A percentile compares a stretch with the other conserved stretches of the same genome.
Evolutionary conservation across 441 rosid species (phyloP).

Genomic region (Corymbia calophylla): DNA sequence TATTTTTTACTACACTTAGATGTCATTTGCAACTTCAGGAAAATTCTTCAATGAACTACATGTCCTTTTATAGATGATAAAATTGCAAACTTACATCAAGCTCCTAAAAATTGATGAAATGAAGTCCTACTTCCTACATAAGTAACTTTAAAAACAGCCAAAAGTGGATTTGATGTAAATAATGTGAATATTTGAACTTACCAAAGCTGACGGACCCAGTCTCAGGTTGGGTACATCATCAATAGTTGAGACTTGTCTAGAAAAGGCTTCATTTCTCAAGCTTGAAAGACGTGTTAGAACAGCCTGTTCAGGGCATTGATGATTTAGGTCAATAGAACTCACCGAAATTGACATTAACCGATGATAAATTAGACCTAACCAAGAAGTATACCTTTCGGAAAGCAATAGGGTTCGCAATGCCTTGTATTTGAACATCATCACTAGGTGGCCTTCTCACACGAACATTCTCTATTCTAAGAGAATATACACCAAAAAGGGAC

Average conservation of each 20-base stretch:
- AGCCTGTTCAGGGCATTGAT: constrained; percentile 28
- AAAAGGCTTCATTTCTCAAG: constrained; percentile 46
- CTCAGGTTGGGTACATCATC: constrained; percentile 46
- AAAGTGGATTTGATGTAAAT: not conserved
- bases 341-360: not conserved
- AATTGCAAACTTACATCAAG: not conserved
- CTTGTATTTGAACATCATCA: constrained; percentile 65
- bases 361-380: not conserved
- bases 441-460: constrained; percentile 61
- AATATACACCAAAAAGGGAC: constrained; percentile 62
- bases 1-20: not conserved
- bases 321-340: not conserved
- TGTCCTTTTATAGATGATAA: not conserved
- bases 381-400: constrained; percentile 48
- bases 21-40: not conserved
- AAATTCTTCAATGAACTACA: not conserved
- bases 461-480: constrained; percentile 62
- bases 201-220: constrained; percentile 38
- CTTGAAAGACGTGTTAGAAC: constrained; percentile 46
- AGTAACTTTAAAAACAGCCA: not conserved
- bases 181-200: constrained; percentile 5
- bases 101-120: not conserved
- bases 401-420: constrained; percentile 55
- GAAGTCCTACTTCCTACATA: not conserved
- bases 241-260: constrained; percentile 34